A percentile compares a stretch with the other conserved stretches of the same genome.
Evolutionary conservation across 2,329 filamentous ascomycete genomes (phyloP).

Genomic region (Fulvia fulva): DNA sequence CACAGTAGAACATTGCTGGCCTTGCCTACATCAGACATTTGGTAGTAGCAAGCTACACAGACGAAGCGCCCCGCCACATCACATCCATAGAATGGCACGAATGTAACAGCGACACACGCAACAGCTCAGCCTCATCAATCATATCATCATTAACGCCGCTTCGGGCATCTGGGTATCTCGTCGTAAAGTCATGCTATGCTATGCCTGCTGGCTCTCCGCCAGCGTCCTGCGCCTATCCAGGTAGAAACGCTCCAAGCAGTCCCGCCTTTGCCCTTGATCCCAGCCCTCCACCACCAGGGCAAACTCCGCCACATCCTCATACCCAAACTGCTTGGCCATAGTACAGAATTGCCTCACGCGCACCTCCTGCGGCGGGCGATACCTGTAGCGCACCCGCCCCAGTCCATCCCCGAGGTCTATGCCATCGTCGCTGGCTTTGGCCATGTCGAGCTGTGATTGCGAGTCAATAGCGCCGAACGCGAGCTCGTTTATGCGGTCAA

Average conservation of each 20-base stretch:
- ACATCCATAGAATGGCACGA: no score
- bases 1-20: no score
- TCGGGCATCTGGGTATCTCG: not conserved
- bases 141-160: not conserved
- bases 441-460: conserved; percentile 28
- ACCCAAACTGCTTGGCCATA: conserved; percentile 79
- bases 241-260: conserved; percentile 80
- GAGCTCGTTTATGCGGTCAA: conserved; percentile 47
- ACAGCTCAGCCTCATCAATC: not conserved
- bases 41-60: no score
- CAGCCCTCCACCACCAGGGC: conserved; percentile 85
- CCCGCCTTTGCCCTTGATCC: conserved; percentile 76
- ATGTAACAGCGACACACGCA: not conserved
- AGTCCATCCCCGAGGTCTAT: conserved; percentile 16
- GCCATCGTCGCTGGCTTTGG: conserved; percentile 26
- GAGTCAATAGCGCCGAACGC: conserved; percentile 44
- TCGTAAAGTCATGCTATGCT: not conserved
- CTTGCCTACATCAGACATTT: no score
- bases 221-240: conserved; percentile 44
- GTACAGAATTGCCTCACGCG: conserved; percentile 80
- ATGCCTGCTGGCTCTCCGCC: conserved; percentile 1
- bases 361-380: conserved; percentile 71
- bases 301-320: conserved; percentile 73
- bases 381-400: conserved; percentile 52
- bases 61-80: no score